Conservation (phyloP, 345 rosid species). For the Euphorbia peplus region DNA sequence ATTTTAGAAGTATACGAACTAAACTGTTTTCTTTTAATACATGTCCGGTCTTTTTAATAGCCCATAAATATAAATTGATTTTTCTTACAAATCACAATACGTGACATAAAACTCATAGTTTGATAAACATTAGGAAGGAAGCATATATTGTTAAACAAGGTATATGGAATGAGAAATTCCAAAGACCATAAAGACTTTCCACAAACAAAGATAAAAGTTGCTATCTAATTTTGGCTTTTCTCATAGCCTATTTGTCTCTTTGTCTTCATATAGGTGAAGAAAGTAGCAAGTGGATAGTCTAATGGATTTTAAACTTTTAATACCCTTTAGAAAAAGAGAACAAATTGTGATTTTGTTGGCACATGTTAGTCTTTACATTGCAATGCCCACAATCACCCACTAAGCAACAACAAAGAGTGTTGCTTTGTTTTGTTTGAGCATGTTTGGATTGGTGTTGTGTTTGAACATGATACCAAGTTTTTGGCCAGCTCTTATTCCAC, state of each 20-base stretch:
- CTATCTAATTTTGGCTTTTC: constrained; percentile 20
- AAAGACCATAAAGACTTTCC: constrained; percentile 19
- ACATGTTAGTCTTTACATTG: constrained; percentile 27
- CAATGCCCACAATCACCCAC: constrained; percentile 46
- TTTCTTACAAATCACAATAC: too few relatives aligned
- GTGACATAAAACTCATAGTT: neutral
- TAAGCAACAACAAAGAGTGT: constrained; percentile 42
- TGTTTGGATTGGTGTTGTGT: constrained; percentile 34
- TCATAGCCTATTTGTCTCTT: constrained; percentile 18
- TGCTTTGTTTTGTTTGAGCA: constrained; percentile 51
- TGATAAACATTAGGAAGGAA: neutral
- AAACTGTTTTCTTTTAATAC: too few relatives aligned
- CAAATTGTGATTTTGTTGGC: constrained; percentile 43
- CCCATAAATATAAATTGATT: too few relatives aligned
- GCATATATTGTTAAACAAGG: neutral
- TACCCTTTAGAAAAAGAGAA: constrained; percentile 14
- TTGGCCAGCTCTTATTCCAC: constrained; percentile 57
- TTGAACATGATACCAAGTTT: constrained; percentile 33
- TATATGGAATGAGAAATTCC: constrained; percentile 7
- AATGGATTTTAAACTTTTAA: constrained; percentile 1
- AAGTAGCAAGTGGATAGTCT: constrained; percentile 28
- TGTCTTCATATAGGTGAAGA: constrained; percentile 28
- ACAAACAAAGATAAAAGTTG: constrained; percentile 18
- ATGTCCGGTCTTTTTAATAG: too few relatives aligned
- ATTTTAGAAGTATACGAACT: too few relatives aligned